These are phyloP conservation scores for Xylaria grammica DNA, from an alignment of 495 filamentous ascomycete species.

Conservation along the genomic window DNA sequence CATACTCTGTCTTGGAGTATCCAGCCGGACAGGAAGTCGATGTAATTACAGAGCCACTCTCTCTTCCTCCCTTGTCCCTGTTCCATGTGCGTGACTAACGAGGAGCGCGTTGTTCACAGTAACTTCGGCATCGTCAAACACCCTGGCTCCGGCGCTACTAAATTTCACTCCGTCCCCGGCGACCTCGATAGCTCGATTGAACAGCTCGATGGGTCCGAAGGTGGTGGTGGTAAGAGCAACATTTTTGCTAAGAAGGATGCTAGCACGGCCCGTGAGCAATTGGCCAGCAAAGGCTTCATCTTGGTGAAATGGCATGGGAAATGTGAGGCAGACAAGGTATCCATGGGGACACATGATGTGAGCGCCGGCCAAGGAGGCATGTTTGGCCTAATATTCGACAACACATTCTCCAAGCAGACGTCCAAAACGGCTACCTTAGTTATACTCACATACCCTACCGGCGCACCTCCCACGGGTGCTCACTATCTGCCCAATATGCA, in stretches of 20 bases:
- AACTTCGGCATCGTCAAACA: slow-evolving; percentile 99
- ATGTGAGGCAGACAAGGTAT: slow-evolving; percentile 96
- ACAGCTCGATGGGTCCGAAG: slow-evolving; percentile 42
- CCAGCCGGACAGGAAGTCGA: slow-evolving; percentile 94
- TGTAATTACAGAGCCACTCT: slow-evolving; percentile 51
- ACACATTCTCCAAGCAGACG: slow-evolving; percentile 95
- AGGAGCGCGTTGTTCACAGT: slow-evolving; percentile 39
- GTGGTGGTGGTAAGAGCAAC: slow-evolving; percentile 33
- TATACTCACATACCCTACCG: slow-evolving; percentile 88
- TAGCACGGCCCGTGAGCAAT: slow-evolving; percentile 75
- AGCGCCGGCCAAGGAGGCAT: slow-evolving; percentile 75
- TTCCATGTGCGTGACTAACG: not conserved
- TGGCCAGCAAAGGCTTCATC: slow-evolving; percentile 84
- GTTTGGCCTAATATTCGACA: slow-evolving; percentile 97
- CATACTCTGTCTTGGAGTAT: slow-evolving; percentile 98
- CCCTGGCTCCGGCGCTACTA: slow-evolving; percentile 70
- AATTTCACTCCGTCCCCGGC: slow-evolving; percentile 37
- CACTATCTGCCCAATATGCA: slow-evolving; percentile 67
- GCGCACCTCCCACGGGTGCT: slow-evolving; percentile 77
- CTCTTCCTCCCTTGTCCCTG: slow-evolving; percentile 1
- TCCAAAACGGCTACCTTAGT: slow-evolving; percentile 95
- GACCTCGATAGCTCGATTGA: slow-evolving; percentile 49
- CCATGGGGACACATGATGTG: slow-evolving; percentile 87
- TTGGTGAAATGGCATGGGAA: slow-evolving; percentile 88
- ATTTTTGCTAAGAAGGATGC: slow-evolving; percentile 54